Base-by-base conservation (phyloP, 306 rosid genomes). In the Pterocarpus macrocarpus region DNA sequence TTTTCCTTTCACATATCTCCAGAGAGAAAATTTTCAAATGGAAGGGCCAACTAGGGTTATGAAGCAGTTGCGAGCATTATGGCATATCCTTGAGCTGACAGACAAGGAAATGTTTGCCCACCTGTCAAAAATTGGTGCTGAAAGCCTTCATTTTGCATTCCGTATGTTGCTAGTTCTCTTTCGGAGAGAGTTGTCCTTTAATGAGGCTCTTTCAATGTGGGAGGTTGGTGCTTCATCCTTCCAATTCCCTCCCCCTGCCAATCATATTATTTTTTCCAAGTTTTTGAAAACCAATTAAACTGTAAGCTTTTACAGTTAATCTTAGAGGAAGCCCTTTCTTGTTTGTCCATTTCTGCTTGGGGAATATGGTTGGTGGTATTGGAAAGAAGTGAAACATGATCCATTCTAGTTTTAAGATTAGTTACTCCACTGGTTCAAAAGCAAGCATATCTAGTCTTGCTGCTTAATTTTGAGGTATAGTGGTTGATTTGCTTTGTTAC, bases 1-100 rank as follows among this genome's bases (percentile, higher is more conserved):
- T 14, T 73, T 87, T 83, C 45, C 71, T 76, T 57, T 85, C 47
- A 58, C 22, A 39, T 73, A 53, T 70, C 15, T 76, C 49, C 89
- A 94, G 98, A 91, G 97, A 68, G 94, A 92, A 78, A 92, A 94
- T 87, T 94, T 94, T 90, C 90, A 87, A 82, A 92, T 92, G 94
- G 98, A 94, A 84, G 98, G 98, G 62, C 98, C 97, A 34, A 92
- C 90, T 80, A 92, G 97, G 82, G 98, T 94, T 89, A 86, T 94
- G 95, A 92, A 90, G 89, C 98, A 92, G 76, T 86, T 94, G 87
- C 91, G 50, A 82, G 89, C 85, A 79, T 83, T 94, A 79, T 94
- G 97, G 97, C 85, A 85, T 89, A 88, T 92, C 81, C 87, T 94
- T 80, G 98, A 94, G 82, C 80, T 92, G 76, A 86, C 90, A 61